Conservation (phyloP, 2,329 filamentous ascomycete genomes). For the Xylariaceae sp. region DNA sequence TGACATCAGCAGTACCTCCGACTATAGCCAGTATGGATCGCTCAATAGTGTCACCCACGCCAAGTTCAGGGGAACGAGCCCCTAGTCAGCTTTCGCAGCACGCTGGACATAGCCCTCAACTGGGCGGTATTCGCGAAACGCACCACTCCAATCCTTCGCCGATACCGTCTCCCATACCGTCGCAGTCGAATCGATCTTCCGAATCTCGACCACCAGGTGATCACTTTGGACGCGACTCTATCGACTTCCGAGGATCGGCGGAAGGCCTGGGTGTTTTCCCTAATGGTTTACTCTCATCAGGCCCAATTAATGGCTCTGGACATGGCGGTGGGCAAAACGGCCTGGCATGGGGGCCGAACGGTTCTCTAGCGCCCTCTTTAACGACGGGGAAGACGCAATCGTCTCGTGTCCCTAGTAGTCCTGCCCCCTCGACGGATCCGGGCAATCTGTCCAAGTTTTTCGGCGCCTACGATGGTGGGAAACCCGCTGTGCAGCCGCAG, state of each 20-base stretch:
- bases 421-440: conserved; percentile 22
- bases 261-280: conserved; percentile 17
- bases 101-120: conserved; percentile 22
- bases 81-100: conserved; percentile 22
- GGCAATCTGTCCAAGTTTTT: conserved; percentile 29
- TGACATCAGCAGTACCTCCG: conserved; percentile 16
- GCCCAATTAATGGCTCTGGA: conserved; percentile 6
- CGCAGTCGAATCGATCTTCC: conserved; percentile 21
- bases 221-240: conserved; percentile 10
- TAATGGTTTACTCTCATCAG: conserved; percentile 11
- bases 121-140: conserved; percentile 20
- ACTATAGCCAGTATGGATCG: conserved; percentile 6
- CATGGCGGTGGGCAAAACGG: conserved; percentile 9
- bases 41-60: conserved; percentile 14
- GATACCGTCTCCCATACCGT: conserved; percentile 22
- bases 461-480: conserved; percentile 22
- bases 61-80: conserved; percentile 18
- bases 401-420: conserved; percentile 20
- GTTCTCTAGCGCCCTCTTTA: conserved; percentile 4
- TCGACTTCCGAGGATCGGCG: conserved; percentile 14
- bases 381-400: conserved; percentile 7
- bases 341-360: conserved; percentile 20
- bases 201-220: conserved; percentile 14
- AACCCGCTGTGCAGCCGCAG: conserved; percentile 17
- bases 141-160: conserved; percentile 29